Evolutionary conservation across 2,329 filamentous ascomycete genomes (phyloP).

Genomic region (Zopfia rhizophila): DNA sequence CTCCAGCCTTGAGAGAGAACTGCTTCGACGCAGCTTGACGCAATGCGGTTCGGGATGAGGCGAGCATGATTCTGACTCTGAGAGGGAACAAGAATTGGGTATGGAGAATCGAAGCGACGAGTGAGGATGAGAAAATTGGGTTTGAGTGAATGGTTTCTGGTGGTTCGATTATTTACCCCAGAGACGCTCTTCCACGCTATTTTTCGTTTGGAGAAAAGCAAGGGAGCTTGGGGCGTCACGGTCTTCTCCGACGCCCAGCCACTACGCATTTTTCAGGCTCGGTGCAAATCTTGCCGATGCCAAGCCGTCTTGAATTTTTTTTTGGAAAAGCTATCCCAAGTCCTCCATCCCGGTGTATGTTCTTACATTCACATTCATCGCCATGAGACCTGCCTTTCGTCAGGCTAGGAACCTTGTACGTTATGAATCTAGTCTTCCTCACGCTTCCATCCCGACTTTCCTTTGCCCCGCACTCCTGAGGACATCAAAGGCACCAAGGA

Average conservation of each 20-base stretch:
- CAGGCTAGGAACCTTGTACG: slow-evolving; percentile 40
- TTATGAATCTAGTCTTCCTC: slow-evolving; percentile 27
- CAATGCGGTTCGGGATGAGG: slow-evolving; percentile 50
- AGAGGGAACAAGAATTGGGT: slow-evolving; percentile 13
- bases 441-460: slow-evolving; percentile 42
- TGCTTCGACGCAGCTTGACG: slow-evolving; percentile 50
- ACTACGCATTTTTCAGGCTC: not conserved
- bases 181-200: no score
- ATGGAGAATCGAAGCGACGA: slow-evolving; percentile 14
- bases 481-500: slow-evolving; percentile 19
- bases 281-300: not conserved
- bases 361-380: slow-evolving; percentile 13
- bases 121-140: slow-evolving; percentile 4
- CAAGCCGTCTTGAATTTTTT: slow-evolving; percentile 2
- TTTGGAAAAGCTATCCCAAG: not conserved
- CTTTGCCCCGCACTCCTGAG: slow-evolving; percentile 48
- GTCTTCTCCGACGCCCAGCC: not conserved
- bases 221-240: slow-evolving; percentile 3
- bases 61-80: slow-evolving; percentile 42
- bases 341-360: not conserved
- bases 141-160: slow-evolving; percentile 22
- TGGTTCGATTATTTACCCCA: slow-evolving; percentile 42
- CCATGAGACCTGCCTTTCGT: slow-evolving; percentile 46
- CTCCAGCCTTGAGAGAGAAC: slow-evolving; percentile 50
- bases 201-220: slow-evolving; percentile 1